phyloP scores from a whole-genome alignment of 352 stramenopile genomes.

The Thraustochytrium aureum region DNA sequence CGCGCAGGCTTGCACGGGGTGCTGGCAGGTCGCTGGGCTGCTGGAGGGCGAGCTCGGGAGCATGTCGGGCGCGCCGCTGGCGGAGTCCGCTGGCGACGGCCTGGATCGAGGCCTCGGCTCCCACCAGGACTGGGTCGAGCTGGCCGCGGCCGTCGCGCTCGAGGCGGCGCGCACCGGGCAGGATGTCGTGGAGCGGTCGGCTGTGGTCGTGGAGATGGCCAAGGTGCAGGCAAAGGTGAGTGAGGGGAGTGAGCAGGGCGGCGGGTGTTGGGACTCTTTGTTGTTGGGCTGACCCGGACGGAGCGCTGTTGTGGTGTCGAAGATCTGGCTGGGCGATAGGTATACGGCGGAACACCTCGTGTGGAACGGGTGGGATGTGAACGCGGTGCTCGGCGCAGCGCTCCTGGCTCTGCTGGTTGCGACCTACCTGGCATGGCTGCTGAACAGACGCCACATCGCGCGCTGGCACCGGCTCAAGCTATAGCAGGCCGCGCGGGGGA shows the following conservation, averaged over 20 bases:
- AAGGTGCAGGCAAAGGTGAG: no score
- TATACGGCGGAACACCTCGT: background rate
- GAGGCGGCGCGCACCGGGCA: background rate
- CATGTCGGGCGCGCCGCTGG: no score
- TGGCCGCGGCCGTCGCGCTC: no score
- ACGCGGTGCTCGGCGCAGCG: background rate
- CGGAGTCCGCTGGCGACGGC: no score
- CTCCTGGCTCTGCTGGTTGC: background rate
- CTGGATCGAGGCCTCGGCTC: no score
- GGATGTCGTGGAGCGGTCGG: background rate
- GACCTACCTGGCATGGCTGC: background rate
- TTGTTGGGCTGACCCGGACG: background rate
- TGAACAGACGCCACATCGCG: background rate
- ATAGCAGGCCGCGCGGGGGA: no score
- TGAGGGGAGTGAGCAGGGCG: background rate
- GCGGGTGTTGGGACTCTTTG: background rate
- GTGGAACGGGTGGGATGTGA: background rate
- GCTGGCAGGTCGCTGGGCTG: no score
- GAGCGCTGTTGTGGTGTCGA: background rate
- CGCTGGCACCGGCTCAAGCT: constrained; percentile 18
- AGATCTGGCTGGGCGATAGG: background rate
- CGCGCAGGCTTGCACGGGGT: no score
- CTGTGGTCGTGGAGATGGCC: background rate
- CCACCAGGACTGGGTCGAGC: no score
- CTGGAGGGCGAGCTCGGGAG: no score